phyloP scores from a whole-genome alignment of 2,329 filamentous ascomycete species.

The Clarireedia paspali region DNA sequence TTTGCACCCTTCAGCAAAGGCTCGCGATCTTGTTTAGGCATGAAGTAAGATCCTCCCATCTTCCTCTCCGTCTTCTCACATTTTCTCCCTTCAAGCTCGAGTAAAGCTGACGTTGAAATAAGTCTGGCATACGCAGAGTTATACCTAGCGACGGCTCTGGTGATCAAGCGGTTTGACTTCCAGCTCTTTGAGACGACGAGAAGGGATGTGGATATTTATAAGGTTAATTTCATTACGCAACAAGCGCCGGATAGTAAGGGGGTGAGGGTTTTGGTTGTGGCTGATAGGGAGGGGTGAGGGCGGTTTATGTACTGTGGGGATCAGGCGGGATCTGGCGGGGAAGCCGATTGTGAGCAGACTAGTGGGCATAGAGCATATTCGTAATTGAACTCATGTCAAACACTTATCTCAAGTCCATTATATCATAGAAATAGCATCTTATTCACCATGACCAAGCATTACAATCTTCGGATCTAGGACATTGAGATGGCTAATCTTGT shows the following conservation, averaged over 20 bases:
- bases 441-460: too few relatives aligned
- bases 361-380: too few relatives aligned
- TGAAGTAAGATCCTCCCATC: neutral
- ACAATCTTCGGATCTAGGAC: too few relatives aligned
- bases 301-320: neutral
- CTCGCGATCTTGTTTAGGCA: neutral
- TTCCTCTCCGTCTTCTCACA: neutral
- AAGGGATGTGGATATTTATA: slow-evolving; percentile 1
- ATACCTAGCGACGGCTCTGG: neutral
- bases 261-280: neutral
- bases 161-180: neutral
- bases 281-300: neutral
- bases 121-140: slow-evolving; percentile 7
- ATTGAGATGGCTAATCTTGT: too few relatives aligned
- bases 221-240: slow-evolving; percentile 1
- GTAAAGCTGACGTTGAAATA: neutral
- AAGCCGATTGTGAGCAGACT: too few relatives aligned
- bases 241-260: neutral
- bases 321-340: too few relatives aligned
- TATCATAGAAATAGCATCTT: too few relatives aligned
- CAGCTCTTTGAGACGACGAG: neutral
- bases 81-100: neutral
- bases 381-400: too few relatives aligned
- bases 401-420: too few relatives aligned
- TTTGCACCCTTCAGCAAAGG: slow-evolving; percentile 4